A percentile compares a stretch with the other conserved stretches of the same genome.
phyloP scores from a whole-genome alignment of 257 asterid species.

The Solanum pennellii region DNA sequence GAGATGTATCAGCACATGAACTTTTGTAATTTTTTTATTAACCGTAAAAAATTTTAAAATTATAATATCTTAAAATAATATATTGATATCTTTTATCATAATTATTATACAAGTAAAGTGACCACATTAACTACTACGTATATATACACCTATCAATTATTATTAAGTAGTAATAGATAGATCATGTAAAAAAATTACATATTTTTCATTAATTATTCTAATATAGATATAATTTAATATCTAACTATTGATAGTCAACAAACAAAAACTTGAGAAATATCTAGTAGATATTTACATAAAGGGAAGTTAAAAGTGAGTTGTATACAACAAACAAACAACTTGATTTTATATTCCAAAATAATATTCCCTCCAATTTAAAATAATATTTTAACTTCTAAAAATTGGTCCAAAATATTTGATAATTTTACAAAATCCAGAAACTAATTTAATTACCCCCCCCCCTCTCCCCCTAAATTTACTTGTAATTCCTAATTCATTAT shows the following conservation, averaged over 20 bases:
- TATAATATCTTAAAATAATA: too few relatives aligned
- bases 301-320: neutral
- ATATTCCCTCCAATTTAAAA: neutral
- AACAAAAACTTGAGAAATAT: neutral
- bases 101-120: too few relatives aligned
- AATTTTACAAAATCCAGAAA: neutral
- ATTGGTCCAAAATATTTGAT: neutral
- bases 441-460: neutral
- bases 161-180: neutral
- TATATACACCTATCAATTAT: neutral
- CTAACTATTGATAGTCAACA: neutral
- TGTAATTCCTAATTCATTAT: neutral
- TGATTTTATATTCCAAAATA: neutral
- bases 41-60: too few relatives aligned
- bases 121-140: neutral
- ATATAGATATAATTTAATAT: too few relatives aligned
- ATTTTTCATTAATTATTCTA: neutral
- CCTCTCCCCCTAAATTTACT: neutral
- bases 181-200: neutral
- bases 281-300: neutral
- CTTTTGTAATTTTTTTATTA: too few relatives aligned
- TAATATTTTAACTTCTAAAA: neutral
- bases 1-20: too few relatives aligned
- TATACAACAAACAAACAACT: neutral
- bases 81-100: too few relatives aligned